Evolutionary conservation across 2,329 filamentous ascomycete species (phyloP), one percentile per base, ranked within the genome.

Genomic region (Ophioceras dolichostomum): DNA sequence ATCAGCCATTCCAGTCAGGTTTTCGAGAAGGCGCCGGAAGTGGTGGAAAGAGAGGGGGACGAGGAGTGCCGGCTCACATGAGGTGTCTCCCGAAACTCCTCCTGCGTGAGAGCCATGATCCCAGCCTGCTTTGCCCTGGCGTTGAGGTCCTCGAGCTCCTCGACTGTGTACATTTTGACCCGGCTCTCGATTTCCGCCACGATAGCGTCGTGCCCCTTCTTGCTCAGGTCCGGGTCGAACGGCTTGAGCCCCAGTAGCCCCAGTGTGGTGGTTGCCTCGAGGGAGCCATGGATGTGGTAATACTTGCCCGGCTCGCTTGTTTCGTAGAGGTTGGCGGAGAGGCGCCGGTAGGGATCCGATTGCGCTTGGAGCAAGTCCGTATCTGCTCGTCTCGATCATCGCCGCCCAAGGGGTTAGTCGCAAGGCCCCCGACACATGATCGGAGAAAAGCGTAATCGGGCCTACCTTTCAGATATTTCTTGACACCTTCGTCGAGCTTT

Each of bases 261-360:
- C 20, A 85, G 58, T 0, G 79, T 81, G 7, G 70, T 78, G 9
- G 73, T 76, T 4, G 81, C 80, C 46, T 85, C 79, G 1, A 86
- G 58, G 1, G 80, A 85, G 32, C 81, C 80, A 51, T 85, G 81
- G 19, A 85, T 79, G 49, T 86, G 81, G 50, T 82, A 86, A 49
- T 74, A 85, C 49, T 79, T 67, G n/a, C 70, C 73, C 1, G 64
- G 58, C n/a, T 64, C 67, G 51, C 73, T 77, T 8, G 80, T 83
- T 47, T 70, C 65, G 56, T 84, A 85, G 2, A 85, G 58, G 42
- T 83, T 83, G 12, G 80, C 80, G 10, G 80, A 82, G 55, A 85
- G 66, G 42, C 81, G 74, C 9, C 81, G 72, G 50, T 86, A 86
- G 6, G 73, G 61, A 43, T 76, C 73, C 2, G 80, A 83, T 51